Base-by-base conservation (phyloP, 1,139 yeast species). In the Pneumocystis sp. region DNA sequence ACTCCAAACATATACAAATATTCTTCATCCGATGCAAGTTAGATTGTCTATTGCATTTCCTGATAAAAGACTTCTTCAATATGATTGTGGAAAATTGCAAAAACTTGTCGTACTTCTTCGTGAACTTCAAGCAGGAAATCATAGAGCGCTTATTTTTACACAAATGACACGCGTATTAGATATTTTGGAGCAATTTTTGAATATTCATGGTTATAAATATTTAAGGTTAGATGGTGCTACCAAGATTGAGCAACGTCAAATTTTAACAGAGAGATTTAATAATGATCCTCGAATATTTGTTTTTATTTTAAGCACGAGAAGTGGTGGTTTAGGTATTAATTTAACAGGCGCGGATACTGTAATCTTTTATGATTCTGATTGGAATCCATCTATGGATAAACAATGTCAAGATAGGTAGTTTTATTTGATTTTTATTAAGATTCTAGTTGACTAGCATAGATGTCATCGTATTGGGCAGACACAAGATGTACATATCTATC, bases 321-420 rank as follows among this genome's bases (percentile, higher is more conserved):
- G 97, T 1, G 99, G 99, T 74, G 99, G 99, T 50, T 80, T 95
- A 70, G 99, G 99, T 73, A 95, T 95, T 74, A 95, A 95, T 73
- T 79, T 95, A 71, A 93, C 98, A 0, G 99, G 98, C 72, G 99
- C 99, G 0, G 98, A 95, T 73, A 93, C 98, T 0, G 99, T 95
- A 62, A 90, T 95, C n/a, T 95, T 95, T 75, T 95, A 95, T 74
- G 99, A 95, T 76, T 90, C 97, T 1, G 99, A 95, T 77, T 95
- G 99, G 99, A 95, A 95, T 74, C 99, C 99, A 1, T 96, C 97
- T 1, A 95, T 95, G 97, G 99, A 95, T 76, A 89, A 90, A 73
- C 99, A 95, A 76, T 95, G 98, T 78, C 98, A 95, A 76, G 99
- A 95, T 77, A 39, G 61, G 61, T 59, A 59, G 21, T 12, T 31